Percentiles rank a stretch among this genome's conserved stretches.
phyloP scores from a whole-genome alignment of 2,329 filamentous ascomycete species.

The Diatrype stigma region DNA sequence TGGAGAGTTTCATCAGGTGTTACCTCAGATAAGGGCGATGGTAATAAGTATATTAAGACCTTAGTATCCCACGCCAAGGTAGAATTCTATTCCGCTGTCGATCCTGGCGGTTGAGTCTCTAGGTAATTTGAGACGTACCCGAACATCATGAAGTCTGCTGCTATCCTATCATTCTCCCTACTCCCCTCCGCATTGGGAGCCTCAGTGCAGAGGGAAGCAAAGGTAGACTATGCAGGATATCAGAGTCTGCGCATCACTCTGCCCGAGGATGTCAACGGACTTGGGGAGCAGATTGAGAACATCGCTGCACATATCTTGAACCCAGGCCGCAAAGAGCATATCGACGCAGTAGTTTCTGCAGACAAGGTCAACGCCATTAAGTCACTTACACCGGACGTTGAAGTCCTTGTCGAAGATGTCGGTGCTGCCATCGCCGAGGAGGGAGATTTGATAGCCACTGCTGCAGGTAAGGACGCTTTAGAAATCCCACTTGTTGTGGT shows the following conservation, averaged over 20 bases:
- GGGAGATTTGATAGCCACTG: conserved; percentile 21
- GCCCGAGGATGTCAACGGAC: background rate
- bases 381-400: background rate
- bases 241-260: background rate
- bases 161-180: background rate
- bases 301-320: background rate
- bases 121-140: background rate
- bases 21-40: too few species aligned
- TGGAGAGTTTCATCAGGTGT: too few species aligned
- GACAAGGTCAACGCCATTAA: background rate
- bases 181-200: background rate
- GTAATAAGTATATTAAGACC: too few species aligned
- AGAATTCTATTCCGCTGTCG: too few species aligned
- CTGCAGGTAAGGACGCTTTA: conserved; percentile 16
- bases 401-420: conserved; percentile 19
- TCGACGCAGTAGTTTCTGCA: background rate
- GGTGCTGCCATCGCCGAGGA: conserved; percentile 29
- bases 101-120: too few species aligned
- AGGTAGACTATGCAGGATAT: background rate
- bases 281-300: background rate
- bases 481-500: background rate
- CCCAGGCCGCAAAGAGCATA: background rate
- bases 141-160: background rate
- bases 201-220: background rate
- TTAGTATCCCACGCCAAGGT: too few species aligned